Evolutionary conservation across 257 asterid species (phyloP), one percentile per base, ranked within the genome.

Genomic region (Cruciata laevipes): DNA sequence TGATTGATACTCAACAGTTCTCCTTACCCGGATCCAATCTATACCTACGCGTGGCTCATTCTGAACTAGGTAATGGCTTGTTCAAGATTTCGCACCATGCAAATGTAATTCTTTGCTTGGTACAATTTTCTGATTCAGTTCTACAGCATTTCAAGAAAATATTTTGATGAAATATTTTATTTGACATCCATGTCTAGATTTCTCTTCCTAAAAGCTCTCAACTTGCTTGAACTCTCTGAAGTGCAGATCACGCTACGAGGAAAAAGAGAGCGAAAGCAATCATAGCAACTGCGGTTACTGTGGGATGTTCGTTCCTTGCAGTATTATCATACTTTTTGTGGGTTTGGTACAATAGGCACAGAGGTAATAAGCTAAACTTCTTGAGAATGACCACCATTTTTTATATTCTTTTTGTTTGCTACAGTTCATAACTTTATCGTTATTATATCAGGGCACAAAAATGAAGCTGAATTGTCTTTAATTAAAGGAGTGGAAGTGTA

Each of bases 11-110:
- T 27, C 83, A 77, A 65, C 74, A 68, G 33, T 84, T 84, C 66
- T 37, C 68, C 17, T 30, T 32, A 6, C 61, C 61, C 24, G 95
- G 82, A 5, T 67, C 80, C 0, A 83, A 81, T 67, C 69, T 89
- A 52, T 80, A 78, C 30, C 31, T 89, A 56, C 94, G 94, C 1
- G 32, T 90, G 37, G 79, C 86, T 1, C 57, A 23, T 53, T 78
- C 90, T 30, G 97, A 86, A 68, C 60, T 77, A 24, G 90, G 92
- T 86, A 79, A 61, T 4, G 10, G 11, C 16, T 32, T 17, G 2
- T 38, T 27, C 33, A 17, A 25, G 25, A 59, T 25, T 17, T 24
- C 27, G 35, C 6, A 2, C 10, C 5, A 57, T 9, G 8, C 32
- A 23, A 27, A 1, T 1, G 49, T 25, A 9, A 23, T 42, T 1